These are phyloP conservation scores for Agrocybe pediades DNA, from an alignment of 768 basidiomycete genomes.

Conservation along the genomic window DNA sequence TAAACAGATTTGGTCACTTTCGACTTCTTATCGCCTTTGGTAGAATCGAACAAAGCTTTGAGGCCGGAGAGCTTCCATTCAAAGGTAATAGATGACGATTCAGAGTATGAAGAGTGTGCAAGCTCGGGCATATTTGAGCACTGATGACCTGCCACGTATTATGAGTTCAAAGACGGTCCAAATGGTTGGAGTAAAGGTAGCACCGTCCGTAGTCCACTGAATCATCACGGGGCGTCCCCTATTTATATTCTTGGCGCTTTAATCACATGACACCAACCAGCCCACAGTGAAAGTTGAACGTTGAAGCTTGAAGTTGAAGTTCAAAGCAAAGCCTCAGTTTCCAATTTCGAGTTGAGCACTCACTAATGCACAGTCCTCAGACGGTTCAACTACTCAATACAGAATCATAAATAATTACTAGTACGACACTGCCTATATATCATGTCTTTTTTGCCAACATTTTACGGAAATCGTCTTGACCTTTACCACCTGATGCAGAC, in stretches of 20 bases:
- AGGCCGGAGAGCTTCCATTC: constrained; percentile 81
- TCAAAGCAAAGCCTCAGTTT: too few species aligned
- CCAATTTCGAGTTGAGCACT: too few species aligned
- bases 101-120: constrained; percentile 39
- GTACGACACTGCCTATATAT: not conserved
- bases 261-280: too few species aligned
- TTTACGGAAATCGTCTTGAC: constrained; percentile 86
- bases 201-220: not conserved
- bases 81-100: constrained; percentile 59
- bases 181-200: not conserved
- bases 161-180: not conserved
- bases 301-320: too few species aligned
- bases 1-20: constrained; percentile 74
- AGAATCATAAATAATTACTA: not conserved
- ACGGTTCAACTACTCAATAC: too few species aligned
- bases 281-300: too few species aligned
- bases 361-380: too few species aligned
- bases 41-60: constrained; percentile 73
- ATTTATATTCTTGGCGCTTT: too few species aligned
- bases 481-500: constrained; percentile 40
- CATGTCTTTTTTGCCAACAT: constrained; percentile 50
- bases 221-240: not conserved
- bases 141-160: not conserved
- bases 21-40: constrained; percentile 77
- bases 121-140: not conserved